Base-by-base conservation (phyloP, 2,329 filamentous ascomycete genomes). In the Sphaceloma murrayae region DNA sequence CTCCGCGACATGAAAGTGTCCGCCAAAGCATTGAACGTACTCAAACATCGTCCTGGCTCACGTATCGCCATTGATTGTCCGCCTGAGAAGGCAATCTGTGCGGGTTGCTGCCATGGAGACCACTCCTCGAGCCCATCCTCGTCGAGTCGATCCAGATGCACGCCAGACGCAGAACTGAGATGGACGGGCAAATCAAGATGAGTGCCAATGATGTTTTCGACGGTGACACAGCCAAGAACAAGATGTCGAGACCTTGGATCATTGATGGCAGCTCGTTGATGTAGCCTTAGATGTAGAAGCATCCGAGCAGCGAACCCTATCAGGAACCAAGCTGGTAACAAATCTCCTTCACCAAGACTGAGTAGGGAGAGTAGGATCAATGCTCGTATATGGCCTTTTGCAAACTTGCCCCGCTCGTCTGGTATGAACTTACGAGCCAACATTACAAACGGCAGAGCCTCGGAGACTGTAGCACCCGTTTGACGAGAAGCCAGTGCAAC, bases 121-220 rank as follows among this genome's bases (percentile, higher is more conserved):
- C 81, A 85, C 62, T 85, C 80, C 54, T 85, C 82, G 14, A 80
- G 62, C 1, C 78, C 78, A 52, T 82, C 77, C 57, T 83, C 78
- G 18, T 75, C 68, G 2, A 82, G 63, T 2, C 62, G 59, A 7
- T 70, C 69, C 21, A 69, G 56, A 27, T 61, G 58, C n/a, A 65
- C 59, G 18, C 75, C 57, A 42, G 75, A 70, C 10, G 66, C 63
- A 7, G 61, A 56, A 45, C 62, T 62, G 5, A 80, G 64, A 54
- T 74, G 71, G 2, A 73, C 66, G 7, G 65, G 60, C 24, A 66
- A 66, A n/a, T 67, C 62, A 3, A 77, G 62, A 6, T 71, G 65
- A 13, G 73, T 57, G 6, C 73, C 71, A 10, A 78, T 57, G 16
- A 79, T 58, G 10, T 72, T 75, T 43, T 84, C 80, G 1, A 85